Conservation (phyloP, 2,329 filamentous ascomycete species). For the Calonectria pteridis region DNA sequence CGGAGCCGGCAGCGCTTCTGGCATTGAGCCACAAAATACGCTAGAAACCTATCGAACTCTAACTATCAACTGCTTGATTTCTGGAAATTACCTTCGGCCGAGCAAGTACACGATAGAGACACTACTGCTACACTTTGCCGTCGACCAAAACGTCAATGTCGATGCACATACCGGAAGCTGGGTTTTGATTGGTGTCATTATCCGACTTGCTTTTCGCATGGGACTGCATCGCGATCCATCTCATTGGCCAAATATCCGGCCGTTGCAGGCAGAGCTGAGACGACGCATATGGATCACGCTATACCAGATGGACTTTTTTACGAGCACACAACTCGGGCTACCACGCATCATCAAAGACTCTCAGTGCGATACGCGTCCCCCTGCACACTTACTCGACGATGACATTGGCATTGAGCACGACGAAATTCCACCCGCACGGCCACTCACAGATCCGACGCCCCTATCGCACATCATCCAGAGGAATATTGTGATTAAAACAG, state of each 20-base stretch:
- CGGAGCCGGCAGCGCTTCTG: neutral
- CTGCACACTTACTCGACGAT: constrained; percentile 21
- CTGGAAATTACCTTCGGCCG: constrained; percentile 33
- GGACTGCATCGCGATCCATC: constrained; percentile 33
- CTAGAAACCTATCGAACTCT: constrained; percentile 30
- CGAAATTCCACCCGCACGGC: constrained; percentile 4
- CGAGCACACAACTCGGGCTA: constrained; percentile 33
- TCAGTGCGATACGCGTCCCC: constrained; percentile 30
- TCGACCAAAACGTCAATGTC: constrained; percentile 30
- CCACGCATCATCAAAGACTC: constrained; percentile 37
- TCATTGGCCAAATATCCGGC: constrained; percentile 33
- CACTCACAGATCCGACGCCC: constrained; percentile 7
- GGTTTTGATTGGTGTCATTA: constrained; percentile 31
- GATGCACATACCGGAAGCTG: constrained; percentile 30
- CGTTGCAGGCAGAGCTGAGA: constrained; percentile 32
- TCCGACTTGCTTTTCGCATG: constrained; percentile 35
- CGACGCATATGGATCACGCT: constrained; percentile 31
- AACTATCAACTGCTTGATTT: constrained; percentile 34
- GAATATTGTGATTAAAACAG: constrained; percentile 5
- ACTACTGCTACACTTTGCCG: constrained; percentile 30
- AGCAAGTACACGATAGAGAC: constrained; percentile 33
- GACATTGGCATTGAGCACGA: constrained; percentile 17
- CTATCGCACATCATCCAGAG: constrained; percentile 16
- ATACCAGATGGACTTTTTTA: constrained; percentile 39
- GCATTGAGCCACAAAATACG: neutral